These are phyloP conservation scores for Auricularia sp. DNA, from an alignment of 768 basidiomycete species.

Conservation along the genomic window DNA sequence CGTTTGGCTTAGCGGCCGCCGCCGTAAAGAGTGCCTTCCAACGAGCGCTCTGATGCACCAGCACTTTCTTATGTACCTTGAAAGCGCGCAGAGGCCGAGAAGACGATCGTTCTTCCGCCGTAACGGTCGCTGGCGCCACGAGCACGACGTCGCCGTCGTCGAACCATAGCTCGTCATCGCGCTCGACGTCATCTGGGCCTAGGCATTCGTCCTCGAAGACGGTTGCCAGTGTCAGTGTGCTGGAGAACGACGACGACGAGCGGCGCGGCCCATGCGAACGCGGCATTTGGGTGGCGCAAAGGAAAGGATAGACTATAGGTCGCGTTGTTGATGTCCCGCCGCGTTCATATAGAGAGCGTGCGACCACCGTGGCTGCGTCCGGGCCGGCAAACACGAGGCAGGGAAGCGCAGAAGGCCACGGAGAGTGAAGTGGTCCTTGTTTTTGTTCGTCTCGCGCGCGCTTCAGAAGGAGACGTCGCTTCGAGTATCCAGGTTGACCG, in stretches of 20 bases:
- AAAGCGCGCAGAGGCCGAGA: not conserved
- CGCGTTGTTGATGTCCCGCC: no score
- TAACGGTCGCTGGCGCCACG: not conserved
- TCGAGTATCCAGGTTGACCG: no score
- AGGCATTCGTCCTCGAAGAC: not conserved
- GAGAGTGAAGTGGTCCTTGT: no score
- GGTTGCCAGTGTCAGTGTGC: not conserved
- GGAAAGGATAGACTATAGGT: no score
- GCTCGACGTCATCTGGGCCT: not conserved
- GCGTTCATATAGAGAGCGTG: no score
- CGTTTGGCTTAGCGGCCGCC: not conserved
- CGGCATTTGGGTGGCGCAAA: no score
- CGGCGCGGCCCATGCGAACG: no score
- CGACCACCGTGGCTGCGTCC: no score
- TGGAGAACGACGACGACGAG: not conserved
- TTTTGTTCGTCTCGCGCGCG: no score
- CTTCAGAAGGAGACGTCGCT: no score
- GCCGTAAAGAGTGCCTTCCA: not conserved
- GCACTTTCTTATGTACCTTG: not conserved
- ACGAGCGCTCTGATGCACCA: not conserved
- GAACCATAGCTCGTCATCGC: not conserved
- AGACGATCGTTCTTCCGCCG: not conserved
- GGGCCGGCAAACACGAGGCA: no score
- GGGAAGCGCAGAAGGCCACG: no score
- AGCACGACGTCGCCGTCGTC: not conserved